Base-by-base conservation (phyloP, 2,329 filamentous ascomycete species). In the Hypoxylon sp. region DNA sequence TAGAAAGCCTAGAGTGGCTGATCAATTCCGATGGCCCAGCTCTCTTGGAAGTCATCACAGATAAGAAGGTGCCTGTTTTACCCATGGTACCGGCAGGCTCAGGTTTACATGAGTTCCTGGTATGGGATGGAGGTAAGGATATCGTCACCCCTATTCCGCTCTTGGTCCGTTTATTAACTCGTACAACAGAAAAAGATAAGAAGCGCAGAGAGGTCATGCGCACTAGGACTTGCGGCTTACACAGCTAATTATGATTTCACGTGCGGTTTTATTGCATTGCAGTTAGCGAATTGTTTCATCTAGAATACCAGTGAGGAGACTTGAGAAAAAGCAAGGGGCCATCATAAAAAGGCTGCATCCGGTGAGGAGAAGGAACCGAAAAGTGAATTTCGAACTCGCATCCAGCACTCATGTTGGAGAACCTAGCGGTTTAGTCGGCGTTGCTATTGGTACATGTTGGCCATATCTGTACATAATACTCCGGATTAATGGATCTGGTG, bases 31-130 rank as follows among this genome's bases (percentile, higher is more conserved):
- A 97, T 28, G 96, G 95, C n/a, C 96, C 96, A 18, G 94, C 94
- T 40, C 85, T 98, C 69, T 84, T 99, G 64, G 95, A 98, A 82
- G 91, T 99, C 56, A 85, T 97, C 54, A 96, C 93, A 3, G 96
- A 98, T 79, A 91, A 90, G 82, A 91, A 96, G 87, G 91, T 96
- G 24, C 95, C 95, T 48, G 95, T 99, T n/a, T 82, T 98, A 75
- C 96, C 96, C 36, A 98, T 98, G 96, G 96, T 99, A 48, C 95
- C 95, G 2, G 90, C 88, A 38, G 96, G 96, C 36, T 90, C 87
- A 67, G 95, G 86, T 64, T 84, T 99, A 74, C 93, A 98, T 77
- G 96, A 98, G 80, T 97, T 98, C 81, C 84, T 98, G 76, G 87
- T 94, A 16, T 97, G 93, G 80, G 93, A 97, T 78, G 85, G 89